Percentiles rank a stretch among this genome's conserved stretches.
Evolutionary conservation across 495 filamentous ascomycete genomes (phyloP).

Genomic region (Evansstolkia leycettana): DNA sequence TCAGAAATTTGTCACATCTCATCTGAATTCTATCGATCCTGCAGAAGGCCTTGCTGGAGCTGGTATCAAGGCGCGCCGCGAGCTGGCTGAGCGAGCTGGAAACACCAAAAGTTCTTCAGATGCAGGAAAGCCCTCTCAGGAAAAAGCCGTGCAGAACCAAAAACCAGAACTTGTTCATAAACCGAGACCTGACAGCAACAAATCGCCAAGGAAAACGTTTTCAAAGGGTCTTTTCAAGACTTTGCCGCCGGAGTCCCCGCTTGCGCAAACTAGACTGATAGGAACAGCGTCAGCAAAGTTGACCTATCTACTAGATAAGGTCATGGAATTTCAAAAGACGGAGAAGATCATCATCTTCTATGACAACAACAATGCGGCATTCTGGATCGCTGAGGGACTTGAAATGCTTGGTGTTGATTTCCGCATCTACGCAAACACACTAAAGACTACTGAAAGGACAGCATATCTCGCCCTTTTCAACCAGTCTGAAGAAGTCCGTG

Average conservation of each 20-base stretch:
- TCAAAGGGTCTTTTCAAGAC: conserved; percentile 17
- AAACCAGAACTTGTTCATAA: conserved; percentile 7
- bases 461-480: conserved; percentile 73
- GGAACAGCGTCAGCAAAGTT: conserved; percentile 82
- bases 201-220: conserved; percentile 24
- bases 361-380: conserved; percentile 74
- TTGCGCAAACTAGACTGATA: conserved; percentile 51
- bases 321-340: conserved; percentile 48
- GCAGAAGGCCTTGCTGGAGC: conserved; percentile 36
- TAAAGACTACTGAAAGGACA: conserved; percentile 46
- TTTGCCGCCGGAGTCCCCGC: conserved; percentile 34
- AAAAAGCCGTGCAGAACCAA: conserved; percentile 2
- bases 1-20: conserved; percentile 45
- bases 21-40: conserved; percentile 35
- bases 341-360: conserved; percentile 94
- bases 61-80: conserved; percentile 28
- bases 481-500: conserved; percentile 45
- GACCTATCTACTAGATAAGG: conserved; percentile 66
- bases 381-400: conserved; percentile 68
- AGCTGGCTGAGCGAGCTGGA: conserved; percentile 15
- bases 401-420: conserved; percentile 65
- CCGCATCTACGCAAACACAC: conserved; percentile 69
- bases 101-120: conserved; percentile 8
- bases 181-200: conserved; percentile 15
- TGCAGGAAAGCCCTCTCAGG: conserved; percentile 1